Percentiles rank a stretch among this genome's conserved stretches.
Evolutionary conservation across 768 basidiomycete genomes (phyloP).

Genomic region (Boletus sp.): DNA sequence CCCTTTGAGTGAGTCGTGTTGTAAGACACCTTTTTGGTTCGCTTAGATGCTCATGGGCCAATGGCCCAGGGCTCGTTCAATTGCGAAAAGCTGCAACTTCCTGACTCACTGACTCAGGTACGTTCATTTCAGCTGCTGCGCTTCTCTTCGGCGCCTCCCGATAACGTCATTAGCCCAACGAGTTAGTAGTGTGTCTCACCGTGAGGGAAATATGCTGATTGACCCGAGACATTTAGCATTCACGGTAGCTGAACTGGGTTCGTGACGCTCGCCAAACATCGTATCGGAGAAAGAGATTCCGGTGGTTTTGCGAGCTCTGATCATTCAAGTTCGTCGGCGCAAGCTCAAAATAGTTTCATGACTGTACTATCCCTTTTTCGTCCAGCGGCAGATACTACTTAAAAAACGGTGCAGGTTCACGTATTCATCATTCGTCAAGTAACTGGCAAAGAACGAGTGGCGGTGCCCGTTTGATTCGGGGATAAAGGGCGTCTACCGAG

Average conservation of each 20-base stretch:
- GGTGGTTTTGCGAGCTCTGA: too few relatives aligned
- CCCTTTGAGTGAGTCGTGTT: not conserved
- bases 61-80: not conserved
- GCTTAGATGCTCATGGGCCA: not conserved
- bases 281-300: not conserved
- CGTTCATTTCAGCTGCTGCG: not conserved
- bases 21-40: not conserved
- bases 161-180: constrained; percentile 1
- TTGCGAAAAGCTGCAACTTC: not conserved
- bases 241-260: not conserved
- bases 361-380: not conserved
- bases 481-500: constrained; percentile 9
- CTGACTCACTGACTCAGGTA: too few relatives aligned
- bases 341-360: too few relatives aligned
- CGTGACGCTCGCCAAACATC: not conserved
- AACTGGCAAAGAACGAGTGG: constrained; percentile 14
- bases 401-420: not conserved
- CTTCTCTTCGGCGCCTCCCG: not conserved
- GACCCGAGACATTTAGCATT: not conserved
- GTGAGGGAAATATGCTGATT: not conserved
- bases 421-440: not conserved
- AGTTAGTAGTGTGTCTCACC: not conserved
- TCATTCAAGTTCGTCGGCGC: too few relatives aligned
- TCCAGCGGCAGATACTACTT: not conserved
- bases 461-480: constrained; percentile 15